These are phyloP conservation scores for Sextonia rubra DNA, from an alignment of 164 flowering plant genomes.

Conservation along the genomic window DNA sequence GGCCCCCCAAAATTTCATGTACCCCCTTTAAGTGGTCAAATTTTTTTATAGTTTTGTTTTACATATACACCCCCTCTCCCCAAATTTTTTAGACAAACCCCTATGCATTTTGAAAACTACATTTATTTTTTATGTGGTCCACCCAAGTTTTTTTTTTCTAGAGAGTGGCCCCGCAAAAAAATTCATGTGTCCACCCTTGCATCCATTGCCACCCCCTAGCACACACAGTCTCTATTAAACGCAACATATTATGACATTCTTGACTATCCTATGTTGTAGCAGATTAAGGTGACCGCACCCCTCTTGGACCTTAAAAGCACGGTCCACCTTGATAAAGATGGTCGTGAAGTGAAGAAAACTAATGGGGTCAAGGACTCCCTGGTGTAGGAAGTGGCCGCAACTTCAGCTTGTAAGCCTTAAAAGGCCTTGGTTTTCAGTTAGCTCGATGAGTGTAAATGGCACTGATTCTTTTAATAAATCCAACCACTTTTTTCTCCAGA, in stretches of 20 bases:
- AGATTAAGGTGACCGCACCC: conserved; percentile 41
- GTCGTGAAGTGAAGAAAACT: conserved; percentile 41
- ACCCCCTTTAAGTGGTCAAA: too few species aligned
- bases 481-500: background rate
- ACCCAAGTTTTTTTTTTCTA: too few species aligned
- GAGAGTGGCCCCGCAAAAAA: too few species aligned
- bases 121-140: too few species aligned
- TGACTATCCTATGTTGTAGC: background rate
- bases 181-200: background rate
- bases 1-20: too few species aligned
- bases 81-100: too few species aligned
- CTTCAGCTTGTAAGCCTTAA: background rate
- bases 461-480: conserved; percentile 25
- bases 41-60: too few species aligned
- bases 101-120: too few species aligned
- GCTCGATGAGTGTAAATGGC: conserved; percentile 35
- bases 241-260: background rate
- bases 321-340: conserved; percentile 45
- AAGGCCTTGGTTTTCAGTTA: conserved; percentile 2
- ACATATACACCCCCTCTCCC: too few species aligned
- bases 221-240: background rate
- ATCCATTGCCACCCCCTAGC: background rate
- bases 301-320: conserved; percentile 28
- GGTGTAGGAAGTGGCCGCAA: conserved; percentile 20
- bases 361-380: conserved; percentile 42